phyloP scores from a whole-genome alignment of 495 filamentous ascomycete species.

The Acidiella bohemica region DNA sequence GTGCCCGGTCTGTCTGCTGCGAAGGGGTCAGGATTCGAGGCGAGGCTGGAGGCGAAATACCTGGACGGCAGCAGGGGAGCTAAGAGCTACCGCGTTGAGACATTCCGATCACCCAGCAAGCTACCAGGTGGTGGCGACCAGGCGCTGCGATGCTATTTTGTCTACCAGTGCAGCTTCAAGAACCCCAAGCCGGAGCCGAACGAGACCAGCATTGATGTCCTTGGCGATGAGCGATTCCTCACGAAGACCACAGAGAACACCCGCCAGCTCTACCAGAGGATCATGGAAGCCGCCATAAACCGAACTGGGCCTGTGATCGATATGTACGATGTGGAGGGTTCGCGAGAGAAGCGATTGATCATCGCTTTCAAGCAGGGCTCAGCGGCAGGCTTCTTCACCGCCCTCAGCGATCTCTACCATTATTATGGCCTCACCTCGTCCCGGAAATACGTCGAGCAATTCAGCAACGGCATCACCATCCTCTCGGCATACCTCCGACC shows the following conservation, averaged over 20 bases:
- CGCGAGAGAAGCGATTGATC: slow-evolving; percentile 80
- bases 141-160: slow-evolving; percentile 92
- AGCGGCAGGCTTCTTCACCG: slow-evolving; percentile 87
- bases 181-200: slow-evolving; percentile 53
- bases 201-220: slow-evolving; percentile 80
- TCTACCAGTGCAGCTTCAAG: slow-evolving; percentile 87
- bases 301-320: slow-evolving; percentile 91
- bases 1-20: slow-evolving; percentile 64
- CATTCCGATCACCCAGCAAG: slow-evolving; percentile 67
- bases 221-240: slow-evolving; percentile 86
- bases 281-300: slow-evolving; percentile 70
- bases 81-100: slow-evolving; percentile 82
- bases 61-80: slow-evolving; percentile 53
- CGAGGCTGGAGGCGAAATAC: slow-evolving; percentile 89
- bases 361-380: slow-evolving; percentile 88
- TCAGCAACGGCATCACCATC: slow-evolving; percentile 94
- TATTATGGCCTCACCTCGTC: slow-evolving; percentile 96
- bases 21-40: slow-evolving; percentile 76
- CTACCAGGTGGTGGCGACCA: slow-evolving; percentile 57
- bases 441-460: slow-evolving; percentile 95
- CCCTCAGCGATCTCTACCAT: slow-evolving; percentile 90
- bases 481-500: slow-evolving; percentile 89
- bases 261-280: slow-evolving; percentile 82
- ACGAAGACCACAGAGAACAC: slow-evolving; percentile 94
- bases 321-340: slow-evolving; percentile 87